These are phyloP conservation scores for Singerocomus inundabilis DNA, from an alignment of 1,284 basidiomycete genomes.

Conservation along the genomic window DNA sequence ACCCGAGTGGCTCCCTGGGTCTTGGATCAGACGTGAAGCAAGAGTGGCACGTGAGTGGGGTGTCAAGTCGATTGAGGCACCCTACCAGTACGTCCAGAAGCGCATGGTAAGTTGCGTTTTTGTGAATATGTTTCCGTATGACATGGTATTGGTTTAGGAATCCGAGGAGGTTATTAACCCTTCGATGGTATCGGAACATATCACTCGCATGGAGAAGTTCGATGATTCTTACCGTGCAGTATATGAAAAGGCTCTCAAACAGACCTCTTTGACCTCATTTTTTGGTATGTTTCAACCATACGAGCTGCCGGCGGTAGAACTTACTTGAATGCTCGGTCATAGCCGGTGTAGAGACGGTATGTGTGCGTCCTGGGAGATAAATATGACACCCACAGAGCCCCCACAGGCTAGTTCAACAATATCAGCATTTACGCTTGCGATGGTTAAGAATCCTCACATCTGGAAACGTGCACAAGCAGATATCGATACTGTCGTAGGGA, in stretches of 20 bases:
- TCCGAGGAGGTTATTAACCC: neutral
- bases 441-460: slow-evolving; percentile 34
- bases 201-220: slow-evolving; percentile 10
- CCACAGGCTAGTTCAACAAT: slow-evolving; percentile 8
- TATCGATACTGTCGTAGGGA: slow-evolving; percentile 37
- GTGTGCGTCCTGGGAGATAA: neutral
- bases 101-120: slow-evolving; percentile 8
- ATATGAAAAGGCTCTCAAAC: slow-evolving; percentile 12
- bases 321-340: neutral
- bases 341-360: slow-evolving; percentile 18
- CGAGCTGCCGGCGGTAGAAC: neutral
- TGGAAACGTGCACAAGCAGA: slow-evolving; percentile 37
- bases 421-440: slow-evolving; percentile 33
- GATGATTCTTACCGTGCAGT: neutral
- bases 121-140: neutral
- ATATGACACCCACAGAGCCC: neutral
- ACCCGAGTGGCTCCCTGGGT: slow-evolving; percentile 17
- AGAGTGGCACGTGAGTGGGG: neutral
- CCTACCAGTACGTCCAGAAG: slow-evolving; percentile 15
- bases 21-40: slow-evolving; percentile 1
- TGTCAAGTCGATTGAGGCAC: slow-evolving; percentile 9
- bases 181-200: slow-evolving; percentile 17
- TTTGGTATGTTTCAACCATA: slow-evolving; percentile 4
- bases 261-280: slow-evolving; percentile 1
- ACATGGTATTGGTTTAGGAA: neutral